Conservation (phyloP, 192 early-diverging fungal genomes). For the Coemansia sp. region DNA sequence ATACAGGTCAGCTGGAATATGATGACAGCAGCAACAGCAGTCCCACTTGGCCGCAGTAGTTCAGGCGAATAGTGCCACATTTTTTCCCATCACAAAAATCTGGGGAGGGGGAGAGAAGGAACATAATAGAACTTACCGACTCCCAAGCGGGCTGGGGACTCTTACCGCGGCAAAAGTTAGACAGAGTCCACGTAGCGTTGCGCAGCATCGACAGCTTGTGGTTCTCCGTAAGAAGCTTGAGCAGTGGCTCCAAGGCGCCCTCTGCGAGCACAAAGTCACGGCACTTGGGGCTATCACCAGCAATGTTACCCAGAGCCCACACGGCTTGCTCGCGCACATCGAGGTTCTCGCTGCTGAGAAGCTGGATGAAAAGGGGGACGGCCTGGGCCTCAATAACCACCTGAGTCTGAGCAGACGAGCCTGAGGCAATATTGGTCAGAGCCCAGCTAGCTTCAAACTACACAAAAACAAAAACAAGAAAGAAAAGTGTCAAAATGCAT, state of each 20-base stretch:
- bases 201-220: slow-evolving; percentile 97
- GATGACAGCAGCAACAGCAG: slow-evolving; percentile 11
- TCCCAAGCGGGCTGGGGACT: slow-evolving; percentile 92
- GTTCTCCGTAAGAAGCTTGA: slow-evolving; percentile 82
- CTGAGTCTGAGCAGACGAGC: slow-evolving; percentile 90
- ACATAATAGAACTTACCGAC: slow-evolving; percentile 56
- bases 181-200: slow-evolving; percentile 99
- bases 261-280: slow-evolving; percentile 84
- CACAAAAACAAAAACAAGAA: slow-evolving; percentile 25
- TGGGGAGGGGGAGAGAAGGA: slow-evolving; percentile 1
- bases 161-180: slow-evolving; percentile 99
- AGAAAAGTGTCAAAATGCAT: background rate
- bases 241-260: slow-evolving; percentile 85
- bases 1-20: background rate
- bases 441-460: slow-evolving; percentile 99
- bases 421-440: slow-evolving; percentile 98
- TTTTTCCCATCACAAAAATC: background rate
- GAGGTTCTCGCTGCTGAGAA: slow-evolving; percentile 75
- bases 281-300: slow-evolving; percentile 90
- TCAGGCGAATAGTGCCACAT: slow-evolving; percentile 11
- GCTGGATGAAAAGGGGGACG: slow-evolving; percentile 88
- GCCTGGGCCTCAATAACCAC: slow-evolving; percentile 92
- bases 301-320: slow-evolving; percentile 99
- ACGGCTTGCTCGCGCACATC: slow-evolving; percentile 99
- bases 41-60: slow-evolving; percentile 7